Evolutionary conservation across 2,329 filamentous ascomycete genomes (phyloP).

Genomic region (Fusarium zealandicum): DNA sequence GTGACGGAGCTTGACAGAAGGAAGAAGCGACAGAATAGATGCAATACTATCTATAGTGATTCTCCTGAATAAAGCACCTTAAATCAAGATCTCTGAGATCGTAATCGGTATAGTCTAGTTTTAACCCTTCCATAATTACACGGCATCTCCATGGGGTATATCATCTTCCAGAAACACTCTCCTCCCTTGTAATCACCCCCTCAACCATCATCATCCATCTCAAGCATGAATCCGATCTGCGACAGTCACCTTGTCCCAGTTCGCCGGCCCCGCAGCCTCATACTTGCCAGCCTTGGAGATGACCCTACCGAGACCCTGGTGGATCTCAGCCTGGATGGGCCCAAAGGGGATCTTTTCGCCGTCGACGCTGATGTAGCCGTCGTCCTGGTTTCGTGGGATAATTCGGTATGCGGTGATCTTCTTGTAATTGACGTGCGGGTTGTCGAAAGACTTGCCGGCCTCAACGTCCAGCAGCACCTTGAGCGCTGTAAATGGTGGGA

Average conservation of each 20-base stretch:
- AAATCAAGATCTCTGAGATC: neutral
- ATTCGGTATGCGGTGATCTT: conserved; percentile 91
- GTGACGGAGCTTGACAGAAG: neutral
- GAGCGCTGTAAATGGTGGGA: conserved; percentile 71
- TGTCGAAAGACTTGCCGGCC: conserved; percentile 79
- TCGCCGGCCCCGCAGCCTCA: conserved; percentile 65
- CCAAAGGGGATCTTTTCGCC: conserved; percentile 88
- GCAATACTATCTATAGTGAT: neutral
- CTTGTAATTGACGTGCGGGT: conserved; percentile 77
- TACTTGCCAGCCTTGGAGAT: conserved; percentile 79
- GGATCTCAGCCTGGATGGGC: conserved; percentile 90
- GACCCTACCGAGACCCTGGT: conserved; percentile 82
- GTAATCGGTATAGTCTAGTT: conserved; percentile 1
- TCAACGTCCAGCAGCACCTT: conserved; percentile 76
- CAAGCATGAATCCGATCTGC: conserved; percentile 43
- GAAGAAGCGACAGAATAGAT: neutral
- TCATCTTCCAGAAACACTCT: conserved; percentile 19
- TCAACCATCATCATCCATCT: neutral
- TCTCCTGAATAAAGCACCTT: neutral
- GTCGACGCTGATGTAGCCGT: conserved; percentile 92
- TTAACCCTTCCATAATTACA: conserved; percentile 4
- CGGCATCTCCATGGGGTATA: conserved; percentile 37
- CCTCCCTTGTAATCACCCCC: conserved; percentile 1
- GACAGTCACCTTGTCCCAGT: conserved; percentile 56
- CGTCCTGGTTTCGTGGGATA: conserved; percentile 72